Conservation (phyloP, 805 yeast genomes). For the Candida nitratophila region DNA sequence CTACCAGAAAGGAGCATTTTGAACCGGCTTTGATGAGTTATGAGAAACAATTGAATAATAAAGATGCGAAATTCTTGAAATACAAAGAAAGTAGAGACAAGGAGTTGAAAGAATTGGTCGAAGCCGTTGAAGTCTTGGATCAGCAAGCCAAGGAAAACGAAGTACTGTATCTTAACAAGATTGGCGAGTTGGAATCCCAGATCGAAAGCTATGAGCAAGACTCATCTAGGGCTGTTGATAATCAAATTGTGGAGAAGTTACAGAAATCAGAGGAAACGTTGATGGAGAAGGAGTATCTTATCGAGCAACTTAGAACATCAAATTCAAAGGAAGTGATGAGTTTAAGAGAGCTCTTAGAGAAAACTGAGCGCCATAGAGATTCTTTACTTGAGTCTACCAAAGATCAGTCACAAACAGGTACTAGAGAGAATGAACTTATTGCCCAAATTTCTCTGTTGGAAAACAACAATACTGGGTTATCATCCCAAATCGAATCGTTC, state of each 20-base stretch:
- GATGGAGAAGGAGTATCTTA: background rate
- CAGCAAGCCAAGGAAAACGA: slow-evolving; percentile 51
- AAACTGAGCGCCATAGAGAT: slow-evolving; percentile 9
- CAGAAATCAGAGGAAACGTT: background rate
- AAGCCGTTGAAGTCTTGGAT: slow-evolving; percentile 49
- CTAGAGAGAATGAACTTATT: background rate
- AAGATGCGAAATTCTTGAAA: slow-evolving; percentile 39
- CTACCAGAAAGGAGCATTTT: slow-evolving; percentile 37
- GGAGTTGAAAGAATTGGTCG: slow-evolving; percentile 54
- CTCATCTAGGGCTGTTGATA: background rate
- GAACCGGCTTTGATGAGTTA: slow-evolving; percentile 41
- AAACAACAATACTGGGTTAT: no score
- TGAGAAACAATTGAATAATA: slow-evolving; percentile 33
- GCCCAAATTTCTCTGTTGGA: no score
- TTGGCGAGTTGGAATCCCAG: slow-evolving; percentile 26
- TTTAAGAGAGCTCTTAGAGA: slow-evolving; percentile 1
- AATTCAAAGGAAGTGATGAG: background rate
- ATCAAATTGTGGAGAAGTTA: background rate
- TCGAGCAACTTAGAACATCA: background rate
- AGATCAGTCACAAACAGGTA: slow-evolving; percentile 8
- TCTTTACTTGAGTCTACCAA: slow-evolving; percentile 5
- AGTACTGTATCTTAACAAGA: slow-evolving; percentile 36
- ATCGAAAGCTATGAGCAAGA: background rate
- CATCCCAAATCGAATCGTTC: no score
- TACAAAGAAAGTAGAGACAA: slow-evolving; percentile 41